Evolutionary conservation across 148 eudicot species (phyloP), one percentile per base, ranked within the genome.

Genomic region (Drosera capensis): DNA sequence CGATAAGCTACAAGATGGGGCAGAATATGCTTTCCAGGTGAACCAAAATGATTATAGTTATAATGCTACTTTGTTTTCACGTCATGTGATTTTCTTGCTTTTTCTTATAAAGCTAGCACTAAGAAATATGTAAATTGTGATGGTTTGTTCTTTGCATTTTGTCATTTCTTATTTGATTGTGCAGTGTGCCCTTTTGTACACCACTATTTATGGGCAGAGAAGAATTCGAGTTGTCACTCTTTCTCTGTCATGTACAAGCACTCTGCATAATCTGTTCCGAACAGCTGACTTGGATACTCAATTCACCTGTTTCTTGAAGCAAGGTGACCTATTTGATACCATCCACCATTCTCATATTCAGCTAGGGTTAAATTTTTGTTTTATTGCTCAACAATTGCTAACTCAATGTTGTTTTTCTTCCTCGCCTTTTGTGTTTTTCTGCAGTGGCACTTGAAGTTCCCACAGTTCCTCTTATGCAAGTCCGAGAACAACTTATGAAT

Each of bases 241-340:
- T 52, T 84, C 97, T 56, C 82, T 90, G 54, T 78, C 95, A 23
- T 84, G 95, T 68, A 84, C 97, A 22, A 84, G 65, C 63, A 63
- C 69, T 68, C 62, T 90, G 50, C 78, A 92, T 68, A 78, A 75
- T 66, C 51, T 90, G 47, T 90, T 90, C 68, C 87, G 95, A 44
- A 66, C 87, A 56, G 97, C 97, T 43, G 95, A 90, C 65, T 63
- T 90, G 39, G 97, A 88, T 57, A 75, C 97, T 53, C 97, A 88
- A 48, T 88, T 88, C 49, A 65, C 95, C 24, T 80, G 95, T 68
- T 80, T 80, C 58, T 41, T 73, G 70, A 90, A 84, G 76, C 93
- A 84, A 75, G 95, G 97, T 90, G 75, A 48, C 21, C 12, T 17
- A n/a, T 20, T 42, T 43, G 3, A 4, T 6, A 22, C 19, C 22